phyloP scores from a whole-genome alignment of 2,329 filamentous ascomycete species.

The Calonectria leucothoes region DNA sequence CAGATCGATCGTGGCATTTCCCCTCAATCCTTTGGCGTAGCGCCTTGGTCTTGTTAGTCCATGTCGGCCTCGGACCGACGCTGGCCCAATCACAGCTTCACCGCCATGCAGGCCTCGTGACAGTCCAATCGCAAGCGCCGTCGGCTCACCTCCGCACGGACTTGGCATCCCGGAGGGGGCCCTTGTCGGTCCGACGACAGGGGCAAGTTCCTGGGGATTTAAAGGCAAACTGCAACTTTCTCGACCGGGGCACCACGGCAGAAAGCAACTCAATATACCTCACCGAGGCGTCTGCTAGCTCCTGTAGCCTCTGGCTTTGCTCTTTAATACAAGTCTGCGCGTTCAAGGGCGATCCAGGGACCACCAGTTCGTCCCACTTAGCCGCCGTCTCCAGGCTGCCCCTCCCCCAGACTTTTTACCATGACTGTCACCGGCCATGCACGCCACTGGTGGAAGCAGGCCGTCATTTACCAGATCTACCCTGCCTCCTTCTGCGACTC shows the following conservation, averaged over 20 bases:
- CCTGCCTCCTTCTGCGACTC: slow-evolving; percentile 66
- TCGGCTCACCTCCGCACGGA: background rate
- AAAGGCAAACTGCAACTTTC: slow-evolving; percentile 8
- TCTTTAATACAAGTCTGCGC: background rate
- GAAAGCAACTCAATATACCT: background rate
- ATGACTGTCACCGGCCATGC: slow-evolving; percentile 37
- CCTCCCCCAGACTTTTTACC: background rate
- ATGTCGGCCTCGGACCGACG: slow-evolving; percentile 29
- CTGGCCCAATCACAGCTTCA: slow-evolving; percentile 7
- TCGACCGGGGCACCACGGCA: background rate
- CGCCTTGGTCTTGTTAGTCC: background rate
- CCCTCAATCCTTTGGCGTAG: background rate
- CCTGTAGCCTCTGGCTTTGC: background rate
- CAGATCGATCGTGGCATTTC: background rate
- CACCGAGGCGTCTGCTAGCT: background rate
- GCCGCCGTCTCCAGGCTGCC: background rate
- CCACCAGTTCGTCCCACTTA: background rate
- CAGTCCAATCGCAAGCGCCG: slow-evolving; percentile 2
- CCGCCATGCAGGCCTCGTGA: background rate
- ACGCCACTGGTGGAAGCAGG: slow-evolving; percentile 65
- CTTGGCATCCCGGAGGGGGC: background rate
- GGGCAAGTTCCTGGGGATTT: background rate
- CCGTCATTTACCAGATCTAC: slow-evolving; percentile 67
- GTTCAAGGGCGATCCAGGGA: background rate
- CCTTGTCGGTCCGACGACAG: slow-evolving; percentile 19